phyloP scores from a whole-genome alignment of 2,329 filamentous ascomycete species.

The Calonectria ilicicola region DNA sequence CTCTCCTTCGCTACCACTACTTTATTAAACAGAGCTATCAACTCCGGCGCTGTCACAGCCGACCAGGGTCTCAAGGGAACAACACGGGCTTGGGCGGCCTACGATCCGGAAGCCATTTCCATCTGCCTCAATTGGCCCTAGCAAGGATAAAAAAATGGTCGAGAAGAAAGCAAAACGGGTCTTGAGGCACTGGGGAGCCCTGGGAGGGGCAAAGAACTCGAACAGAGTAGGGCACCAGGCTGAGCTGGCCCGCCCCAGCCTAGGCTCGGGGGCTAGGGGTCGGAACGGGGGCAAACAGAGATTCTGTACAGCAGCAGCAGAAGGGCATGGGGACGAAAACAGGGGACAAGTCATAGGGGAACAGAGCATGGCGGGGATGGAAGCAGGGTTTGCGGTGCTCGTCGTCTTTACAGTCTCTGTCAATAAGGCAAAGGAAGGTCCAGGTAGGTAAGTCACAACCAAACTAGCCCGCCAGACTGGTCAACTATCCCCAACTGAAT shows the following conservation, averaged over 20 bases:
- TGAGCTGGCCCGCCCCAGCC: slow-evolving; percentile 25
- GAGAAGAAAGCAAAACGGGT: slow-evolving; percentile 6
- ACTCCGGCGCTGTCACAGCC: neutral
- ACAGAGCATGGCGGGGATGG: slow-evolving; percentile 33
- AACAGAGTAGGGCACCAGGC: slow-evolving; percentile 27
- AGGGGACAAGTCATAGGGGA: slow-evolving; percentile 28
- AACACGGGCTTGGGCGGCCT: slow-evolving; percentile 9
- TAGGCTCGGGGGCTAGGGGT: neutral
- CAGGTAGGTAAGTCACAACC: slow-evolving; percentile 7
- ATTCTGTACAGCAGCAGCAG: neutral
- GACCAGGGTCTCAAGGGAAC: neutral
- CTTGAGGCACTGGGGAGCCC: slow-evolving; percentile 21
- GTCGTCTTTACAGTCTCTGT: neutral
- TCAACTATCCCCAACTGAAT: neutral
- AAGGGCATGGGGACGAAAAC: neutral
- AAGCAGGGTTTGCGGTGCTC: slow-evolving; percentile 32
- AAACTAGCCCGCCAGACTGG: neutral
- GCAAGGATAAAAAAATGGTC: slow-evolving; percentile 7
- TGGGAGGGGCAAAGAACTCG: slow-evolving; percentile 8
- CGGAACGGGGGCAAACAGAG: neutral
- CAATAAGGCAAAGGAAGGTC: slow-evolving; percentile 19
- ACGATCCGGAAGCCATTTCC: slow-evolving; percentile 18
- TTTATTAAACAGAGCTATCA: neutral
- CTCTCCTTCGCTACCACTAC: neutral
- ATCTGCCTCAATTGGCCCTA: slow-evolving; percentile 25